Evolutionary conservation across 257 asterid species (phyloP).

Genomic region (Plantago major): DNA sequence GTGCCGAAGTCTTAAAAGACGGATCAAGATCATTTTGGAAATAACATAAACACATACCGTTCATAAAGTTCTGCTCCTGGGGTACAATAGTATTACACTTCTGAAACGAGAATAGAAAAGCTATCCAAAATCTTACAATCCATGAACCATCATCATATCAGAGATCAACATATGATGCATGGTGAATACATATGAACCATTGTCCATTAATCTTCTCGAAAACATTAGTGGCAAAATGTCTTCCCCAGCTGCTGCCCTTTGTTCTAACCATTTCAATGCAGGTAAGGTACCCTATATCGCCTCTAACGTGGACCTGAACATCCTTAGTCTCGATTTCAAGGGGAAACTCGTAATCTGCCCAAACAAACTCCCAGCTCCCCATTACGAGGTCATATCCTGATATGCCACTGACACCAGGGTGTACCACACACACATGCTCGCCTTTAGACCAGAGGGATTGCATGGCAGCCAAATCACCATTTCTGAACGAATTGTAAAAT

Average conservation of each 20-base stretch:
- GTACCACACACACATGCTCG: slow-evolving; percentile 80
- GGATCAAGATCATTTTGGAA: background rate
- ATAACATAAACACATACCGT: background rate
- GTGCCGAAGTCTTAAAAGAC: background rate
- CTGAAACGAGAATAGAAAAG: background rate
- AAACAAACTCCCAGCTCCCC: slow-evolving; percentile 99
- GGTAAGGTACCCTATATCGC: slow-evolving; percentile 71
- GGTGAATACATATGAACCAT: slow-evolving; percentile 87
- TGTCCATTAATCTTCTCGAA: slow-evolving; percentile 81
- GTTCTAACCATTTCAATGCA: slow-evolving; percentile 91
- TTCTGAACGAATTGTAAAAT: slow-evolving; percentile 76
- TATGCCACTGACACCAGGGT: slow-evolving; percentile 96
- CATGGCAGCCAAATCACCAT: slow-evolving; percentile 80
- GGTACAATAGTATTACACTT: background rate
- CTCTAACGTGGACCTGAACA: slow-evolving; percentile 74
- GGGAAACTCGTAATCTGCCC: slow-evolving; percentile 97
- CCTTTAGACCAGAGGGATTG: slow-evolving; percentile 82
- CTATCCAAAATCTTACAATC: slow-evolving; percentile 1
- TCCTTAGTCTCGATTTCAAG: slow-evolving; percentile 79
- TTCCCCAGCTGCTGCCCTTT: slow-evolving; percentile 91
- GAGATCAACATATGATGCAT: slow-evolving; percentile 77
- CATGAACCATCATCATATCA: slow-evolving; percentile 21
- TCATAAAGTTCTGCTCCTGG: background rate
- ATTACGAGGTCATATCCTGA: slow-evolving; percentile 87
- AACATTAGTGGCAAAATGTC: slow-evolving; percentile 81